A percentile compares a stretch with the other conserved stretches of the same genome.
phyloP scores from a whole-genome alignment of 495 filamentous ascomycete species.

The Aspergillus incahuasiensis region DNA sequence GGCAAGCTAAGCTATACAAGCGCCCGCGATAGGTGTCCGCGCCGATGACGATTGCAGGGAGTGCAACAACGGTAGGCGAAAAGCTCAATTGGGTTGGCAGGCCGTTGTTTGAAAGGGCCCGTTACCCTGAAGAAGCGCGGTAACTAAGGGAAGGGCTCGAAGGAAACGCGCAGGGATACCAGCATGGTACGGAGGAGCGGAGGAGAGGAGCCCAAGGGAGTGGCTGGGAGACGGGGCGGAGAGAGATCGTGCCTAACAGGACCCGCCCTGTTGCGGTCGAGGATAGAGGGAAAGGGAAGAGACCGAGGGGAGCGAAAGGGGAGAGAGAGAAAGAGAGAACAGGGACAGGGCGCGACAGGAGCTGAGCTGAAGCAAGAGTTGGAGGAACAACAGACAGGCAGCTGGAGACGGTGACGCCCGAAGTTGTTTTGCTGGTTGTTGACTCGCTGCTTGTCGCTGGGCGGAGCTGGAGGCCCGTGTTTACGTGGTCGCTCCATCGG shows the following conservation, averaged over 20 bases:
- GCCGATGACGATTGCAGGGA: neutral
- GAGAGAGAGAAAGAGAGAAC: conserved; percentile 6
- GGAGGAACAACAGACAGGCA: conserved; percentile 11
- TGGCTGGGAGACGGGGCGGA: neutral
- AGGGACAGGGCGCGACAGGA: conserved; percentile 3
- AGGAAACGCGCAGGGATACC: conserved; percentile 2
- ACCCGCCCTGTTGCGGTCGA: conserved; percentile 5
- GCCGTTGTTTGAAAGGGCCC: neutral
- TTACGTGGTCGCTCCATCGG: conserved; percentile 37
- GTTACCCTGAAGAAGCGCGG: conserved; percentile 14
- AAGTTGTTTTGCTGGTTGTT: conserved; percentile 21
- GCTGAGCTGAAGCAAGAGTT: conserved; percentile 16
- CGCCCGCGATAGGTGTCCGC: neutral
- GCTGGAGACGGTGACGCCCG: conserved; percentile 43
- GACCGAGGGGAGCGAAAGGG: neutral
- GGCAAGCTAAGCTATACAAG: conserved; percentile 4
- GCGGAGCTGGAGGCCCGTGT: conserved; percentile 21
- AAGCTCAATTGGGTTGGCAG: conserved; percentile 2
- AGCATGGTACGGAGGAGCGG: conserved; percentile 9
- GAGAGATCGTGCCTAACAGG: conserved; percentile 5
- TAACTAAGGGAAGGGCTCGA: conserved; percentile 5
- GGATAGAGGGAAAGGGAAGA: neutral
- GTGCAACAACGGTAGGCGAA: neutral
- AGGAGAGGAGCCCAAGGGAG: conserved; percentile 1
- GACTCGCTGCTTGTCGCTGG: neutral